Evolutionary conservation across 768 basidiomycete species (phyloP), one percentile per base, ranked within the genome.

Genomic region (Ephemerocybe angulata): DNA sequence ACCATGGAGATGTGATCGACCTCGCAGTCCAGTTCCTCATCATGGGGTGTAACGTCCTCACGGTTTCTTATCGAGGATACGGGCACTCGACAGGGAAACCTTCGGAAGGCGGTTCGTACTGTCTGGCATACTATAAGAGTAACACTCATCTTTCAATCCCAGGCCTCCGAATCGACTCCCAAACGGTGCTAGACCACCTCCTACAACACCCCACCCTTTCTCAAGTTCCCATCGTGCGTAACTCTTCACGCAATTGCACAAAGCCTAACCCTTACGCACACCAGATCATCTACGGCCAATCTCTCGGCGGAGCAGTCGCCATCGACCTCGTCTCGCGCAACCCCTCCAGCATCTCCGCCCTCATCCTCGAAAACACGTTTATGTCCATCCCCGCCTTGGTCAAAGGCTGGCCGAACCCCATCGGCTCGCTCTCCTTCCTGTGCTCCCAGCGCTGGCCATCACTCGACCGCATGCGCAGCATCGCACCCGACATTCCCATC

Each of bases 351-450:
- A 78, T 93, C 47, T 55, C 76, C 4, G 91, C 84, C 0, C 73
- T 95, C 22, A 81, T 96, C 35, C 71, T 95, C 55, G 93, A 95
- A 71, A 95, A 95, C 65, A 94, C 94, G 0, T 96, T 94, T 70
- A 79, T 86, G 35, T 90, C 87, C 27, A 80, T 96, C 43, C 86
- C 86, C 1, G 77, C 81, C 37, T 79, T 95, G 40, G 87, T 91
- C 1, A 72, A 77, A 54, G 77, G 79, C 12, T 74, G 90, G 60
- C 91, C 91, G 1, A 37, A n/a, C 5, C 55, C 55, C 28, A 22
- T 50, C 29, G 27, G n/a, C 17, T 28, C 38, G 17, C 27, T 60
- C 10, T 55, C 60, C 15, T 55, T 60, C 28, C 53, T 60, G 24
- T 53, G 56, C 46, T 49, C 52, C 12, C 56, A 58, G 29, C 43